Evolutionary conservation across 345 rosid genomes (phyloP), one percentile per base, ranked within the genome.

Genomic region (Corymbia maculata): DNA sequence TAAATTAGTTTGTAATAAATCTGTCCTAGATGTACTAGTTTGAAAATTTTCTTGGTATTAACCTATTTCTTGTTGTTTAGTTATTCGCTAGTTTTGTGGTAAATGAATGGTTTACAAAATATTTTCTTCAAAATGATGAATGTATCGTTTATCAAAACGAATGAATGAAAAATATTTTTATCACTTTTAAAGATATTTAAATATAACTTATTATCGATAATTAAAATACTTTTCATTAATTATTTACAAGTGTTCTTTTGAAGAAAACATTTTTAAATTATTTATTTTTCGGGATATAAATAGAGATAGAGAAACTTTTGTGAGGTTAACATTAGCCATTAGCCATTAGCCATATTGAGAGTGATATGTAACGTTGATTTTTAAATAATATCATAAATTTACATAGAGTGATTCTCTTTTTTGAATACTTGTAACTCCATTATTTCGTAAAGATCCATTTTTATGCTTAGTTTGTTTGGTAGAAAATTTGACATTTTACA

Each of bases 131-230:
- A 53, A 53, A 53, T 0, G 26, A 53, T 53, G 1, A 0, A 21
- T 53, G 26, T 53, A 21, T 21, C 8, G 26, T 24, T 53, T 53
- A 53, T 21, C 42, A 36, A 36, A 36, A 36, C 42, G 42, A 36
- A 36, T 36, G 42, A 21, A 53, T 3, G 26, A 21, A 19, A 53
- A 9, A 53, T 53, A 53, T 53, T 53, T 53, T 53, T 10, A 19
- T 53, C 8, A 1, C 3, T 2, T 3, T 53, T 0, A 0, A 21
- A 53, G 59, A 53, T 21, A 36, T 36, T 36, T 36, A 36, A 36
- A 36, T 36, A 53, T 53, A 53, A 53, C 19, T 53, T 53, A 52
- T 53, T 53, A 0, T 53, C 0, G 2, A 53, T 53, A 19, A 21
- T 53, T 24, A 21, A 53, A 53, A 53, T 21, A 8, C 9, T 3